Base-by-base conservation (phyloP, 1,284 basidiomycete species). In the Cryptococcus sp. region DNA sequence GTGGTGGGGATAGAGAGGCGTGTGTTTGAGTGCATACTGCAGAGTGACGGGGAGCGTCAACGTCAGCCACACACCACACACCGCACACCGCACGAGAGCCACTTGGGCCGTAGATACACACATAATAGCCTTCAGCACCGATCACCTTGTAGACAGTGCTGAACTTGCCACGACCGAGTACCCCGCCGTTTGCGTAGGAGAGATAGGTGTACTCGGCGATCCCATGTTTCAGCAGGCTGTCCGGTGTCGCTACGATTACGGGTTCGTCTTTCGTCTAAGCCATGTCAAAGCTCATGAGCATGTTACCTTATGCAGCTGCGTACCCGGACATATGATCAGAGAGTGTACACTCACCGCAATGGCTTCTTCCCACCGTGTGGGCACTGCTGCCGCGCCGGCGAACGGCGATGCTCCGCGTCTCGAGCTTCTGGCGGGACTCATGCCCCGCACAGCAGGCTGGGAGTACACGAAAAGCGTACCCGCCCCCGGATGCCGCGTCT, bases 1-100 rank as follows among this genome's bases (percentile, higher is more conserved):
- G 61, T 83, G 82, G 60, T 83, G 82, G 0, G 81, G 80, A 56
- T 82, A 79, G 18, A 83, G 72, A 3, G 82, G 79, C 2, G 82
- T 83, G 65, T 82, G 81, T 61, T 83, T 83, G 65, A 83, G 73
- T 0, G 81, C 82, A 62, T 77, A 80, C 78, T 80, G 61, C 28
- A 33, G 9, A 33, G 4, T n/a, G n/a, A n/a, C n/a, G n/a, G n/a
- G 8, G 3, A 12, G 33, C 55, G 4, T n/a, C n/a, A 45, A 46
- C 38, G 8, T 55, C 52, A 57, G 24, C 24, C 24, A 6, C 11
- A 24, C 46, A n/a, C 36, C 42, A 50, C 13, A 39, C 13, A n/a
- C 28, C 46, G 43, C 16, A 33, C 45, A 24, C 8, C n/a, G 39
- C 40, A 16, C 35, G 28, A 33, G 28, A 4, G 5, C 21, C n/a